A percentile compares a stretch with the other conserved stretches of the same genome.
phyloP scores from a whole-genome alignment of 139 green algal species.

The Chlamydomonas sp. region DNA sequence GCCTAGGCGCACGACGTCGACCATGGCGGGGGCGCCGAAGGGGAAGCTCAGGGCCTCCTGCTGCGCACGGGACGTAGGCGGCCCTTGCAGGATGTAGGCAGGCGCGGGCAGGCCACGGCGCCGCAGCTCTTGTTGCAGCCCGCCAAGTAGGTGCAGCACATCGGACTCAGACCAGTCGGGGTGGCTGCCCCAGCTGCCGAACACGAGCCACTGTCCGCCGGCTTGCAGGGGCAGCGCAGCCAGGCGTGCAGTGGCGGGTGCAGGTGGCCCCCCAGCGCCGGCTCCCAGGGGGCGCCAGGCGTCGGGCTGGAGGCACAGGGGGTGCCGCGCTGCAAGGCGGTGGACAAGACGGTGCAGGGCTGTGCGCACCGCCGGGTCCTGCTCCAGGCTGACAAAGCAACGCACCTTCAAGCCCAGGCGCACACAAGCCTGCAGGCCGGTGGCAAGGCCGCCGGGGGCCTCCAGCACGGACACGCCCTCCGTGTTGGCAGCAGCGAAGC shows the following conservation, averaged over 20 bases:
- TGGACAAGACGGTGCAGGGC: neutral
- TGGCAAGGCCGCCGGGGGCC: neutral
- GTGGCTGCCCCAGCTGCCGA: conserved; percentile 3
- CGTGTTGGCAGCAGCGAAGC: neutral
- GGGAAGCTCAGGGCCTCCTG: neutral
- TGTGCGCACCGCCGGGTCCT: neutral
- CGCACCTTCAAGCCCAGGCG: neutral
- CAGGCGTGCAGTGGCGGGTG: neutral
- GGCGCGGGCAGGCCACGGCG: neutral
- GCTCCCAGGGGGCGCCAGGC: neutral
- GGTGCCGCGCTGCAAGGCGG: too few relatives aligned
- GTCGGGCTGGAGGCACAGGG: neutral
- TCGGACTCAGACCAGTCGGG: neutral
- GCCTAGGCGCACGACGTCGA: neutral
- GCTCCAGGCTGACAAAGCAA: neutral
- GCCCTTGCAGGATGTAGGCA: neutral
- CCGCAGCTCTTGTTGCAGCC: neutral
- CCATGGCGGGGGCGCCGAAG: neutral
- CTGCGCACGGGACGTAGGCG: too few relatives aligned
- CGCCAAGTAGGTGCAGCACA: neutral
- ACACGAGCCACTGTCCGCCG: conserved; percentile 13
- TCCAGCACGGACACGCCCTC: neutral
- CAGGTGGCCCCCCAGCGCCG: neutral
- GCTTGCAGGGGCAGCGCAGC: neutral
- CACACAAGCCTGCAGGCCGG: neutral